Base-by-base conservation (phyloP, 2,329 filamentous ascomycete genomes). In the Metarhizium brunneum region DNA sequence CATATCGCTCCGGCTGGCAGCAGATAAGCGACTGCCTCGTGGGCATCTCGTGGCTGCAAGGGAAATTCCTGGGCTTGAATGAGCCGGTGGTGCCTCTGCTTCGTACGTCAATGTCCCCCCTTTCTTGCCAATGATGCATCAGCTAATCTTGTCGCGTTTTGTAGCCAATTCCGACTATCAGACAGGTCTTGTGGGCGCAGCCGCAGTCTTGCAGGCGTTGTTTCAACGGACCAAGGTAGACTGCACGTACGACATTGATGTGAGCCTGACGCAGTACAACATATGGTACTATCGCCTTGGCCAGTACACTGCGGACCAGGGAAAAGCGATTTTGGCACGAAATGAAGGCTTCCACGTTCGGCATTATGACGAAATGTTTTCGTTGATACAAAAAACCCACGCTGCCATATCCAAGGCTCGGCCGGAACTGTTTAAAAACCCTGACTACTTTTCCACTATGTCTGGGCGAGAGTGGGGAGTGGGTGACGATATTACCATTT, bases 21-120 rank as follows among this genome's bases (percentile, higher is more conserved):
- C 69, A 72, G 58, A 71, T 71, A 47, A 67, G 67, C 25, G 70
- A 72, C 53, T 71, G 68, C 59, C 62, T 70, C 36, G 69, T 68
- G 3, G 70, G 70, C 36, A 63, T 71, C 8, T 65, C 69, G 5
- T 69, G 66, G 64, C 63, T 70, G 49, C 68, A 71, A 55, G 71
- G 70, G 32, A 60, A 58, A 30, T 73, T 73, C 58, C 69, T 73
- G 64, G 67, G 69, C 3, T 59, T 71, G 3, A 57, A 65, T 16
- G 64, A 66, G 43, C 58, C 61, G 5, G 61, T 64, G 3, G 61
- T 63, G 30, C 62, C 62, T 3, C 53, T 62, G 6, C 52, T 63
- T 10, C 61, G 59, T 62, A 47, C 56, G 60, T 54, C 7, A 45
- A 45, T 45, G 1, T 40, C 10, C 36, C 10, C 36, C 36, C 36